Evolutionary conservation across 495 filamentous ascomycete species (phyloP), one percentile per base, ranked within the genome.

Genomic region (Xylaria acuta): DNA sequence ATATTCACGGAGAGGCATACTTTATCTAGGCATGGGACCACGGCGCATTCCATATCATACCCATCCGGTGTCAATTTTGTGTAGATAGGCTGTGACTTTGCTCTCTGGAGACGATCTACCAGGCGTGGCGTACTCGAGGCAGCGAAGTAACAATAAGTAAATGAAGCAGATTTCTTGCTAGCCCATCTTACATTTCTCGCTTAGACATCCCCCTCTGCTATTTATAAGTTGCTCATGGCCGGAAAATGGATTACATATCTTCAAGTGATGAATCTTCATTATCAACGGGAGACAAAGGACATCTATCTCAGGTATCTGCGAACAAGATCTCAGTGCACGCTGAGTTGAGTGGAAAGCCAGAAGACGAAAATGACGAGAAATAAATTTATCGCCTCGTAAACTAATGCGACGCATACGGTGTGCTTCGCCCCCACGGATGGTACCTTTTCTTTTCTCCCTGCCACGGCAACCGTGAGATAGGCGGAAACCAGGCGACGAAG

Each of bases 401-500:
- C n/a, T n/a, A n/a, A n/a, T n/a, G n/a, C n/a, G n/a, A n/a, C n/a
- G n/a, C n/a, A n/a, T n/a, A 20, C 69, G 69, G 27, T 70, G 56
- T 64, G 73, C 69, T 68, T 65, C 32, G 2, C 70, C 67, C 38
- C 77, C 74, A n/a, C n/a, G n/a, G n/a, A 62, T 72, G 69, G 43
- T 56, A 49, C 68, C 72, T 71, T n/a, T n/a, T n/a, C n/a, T n/a
- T 64, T 67, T 75, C 30, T 58, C 58, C 53, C 73, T 76, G 34
- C 38, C 59, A 59, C 75, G 40, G 49, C 75, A 51, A 54, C 16
- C 53, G 63, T 74, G 72, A 56, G 72, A 54, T 7, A 62, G 67
- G 70, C 71, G 72, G 43, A 74, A 76, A 68, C 53, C 58, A 20
- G 77, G 76, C 5, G 77, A 78, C 40, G 71, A 67, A 66, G 77